A percentile compares a stretch with the other conserved stretches of the same genome.
Evolutionary conservation across 2,329 filamentous ascomycete species (phyloP).

Genomic region (Cadophora luteo-olivacea): DNA sequence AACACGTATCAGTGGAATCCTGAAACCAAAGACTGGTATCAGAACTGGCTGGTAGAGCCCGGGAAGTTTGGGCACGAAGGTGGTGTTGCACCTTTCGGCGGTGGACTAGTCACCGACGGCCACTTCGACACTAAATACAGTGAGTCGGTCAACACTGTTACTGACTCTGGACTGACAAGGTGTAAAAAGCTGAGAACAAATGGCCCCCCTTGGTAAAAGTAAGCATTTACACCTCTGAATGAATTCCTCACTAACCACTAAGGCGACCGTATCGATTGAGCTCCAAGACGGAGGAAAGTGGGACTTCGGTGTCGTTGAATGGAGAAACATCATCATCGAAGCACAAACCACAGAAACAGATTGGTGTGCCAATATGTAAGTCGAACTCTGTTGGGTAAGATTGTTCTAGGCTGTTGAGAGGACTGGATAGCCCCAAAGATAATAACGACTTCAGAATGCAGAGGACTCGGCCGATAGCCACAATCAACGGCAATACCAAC

Average conservation of each 20-base stretch:
- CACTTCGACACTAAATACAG: constrained; percentile 14
- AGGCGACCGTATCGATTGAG: constrained; percentile 14
- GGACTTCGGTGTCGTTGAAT: constrained; percentile 15
- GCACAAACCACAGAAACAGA: constrained; percentile 8
- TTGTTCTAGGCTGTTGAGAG: background rate
- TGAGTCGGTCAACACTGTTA: background rate
- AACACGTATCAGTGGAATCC: constrained; percentile 16
- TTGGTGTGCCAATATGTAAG: constrained; percentile 16
- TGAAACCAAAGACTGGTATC: constrained; percentile 14
- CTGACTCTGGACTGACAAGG: background rate
- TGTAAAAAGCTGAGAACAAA: background rate
- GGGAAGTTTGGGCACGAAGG: background rate
- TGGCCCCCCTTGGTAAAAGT: background rate
- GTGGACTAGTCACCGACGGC: constrained; percentile 11
- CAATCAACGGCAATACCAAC: background rate
- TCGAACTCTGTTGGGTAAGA: background rate
- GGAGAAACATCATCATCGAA: constrained; percentile 17
- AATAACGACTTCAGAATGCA: background rate
- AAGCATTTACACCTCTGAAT: background rate
- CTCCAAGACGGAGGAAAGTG: constrained; percentile 4
- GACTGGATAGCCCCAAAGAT: background rate
- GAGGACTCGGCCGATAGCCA: constrained; percentile 8
- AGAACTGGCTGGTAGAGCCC: constrained; percentile 12
- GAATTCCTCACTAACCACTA: background rate
- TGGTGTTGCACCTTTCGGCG: background rate